Base-by-base conservation (phyloP, 2,329 filamentous ascomycete species). In the Colletotrichum theobromicola region DNA sequence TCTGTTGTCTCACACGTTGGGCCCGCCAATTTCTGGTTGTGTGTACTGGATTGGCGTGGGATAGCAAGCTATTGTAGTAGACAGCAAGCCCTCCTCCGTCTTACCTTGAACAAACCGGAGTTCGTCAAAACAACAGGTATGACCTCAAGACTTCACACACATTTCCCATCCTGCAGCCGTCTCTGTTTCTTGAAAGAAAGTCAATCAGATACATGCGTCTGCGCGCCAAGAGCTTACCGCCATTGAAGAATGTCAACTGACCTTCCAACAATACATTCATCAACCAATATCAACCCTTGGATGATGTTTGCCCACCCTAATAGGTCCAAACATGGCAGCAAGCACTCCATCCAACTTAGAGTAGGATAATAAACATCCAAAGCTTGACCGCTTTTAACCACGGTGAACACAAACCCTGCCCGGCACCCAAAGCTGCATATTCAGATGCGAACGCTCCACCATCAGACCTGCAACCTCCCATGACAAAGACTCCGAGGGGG, bases 301-400 rank as follows among this genome's bases (percentile, higher is more conserved):
- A 9, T 2, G 1, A 61, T 30, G 57, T 61, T 4, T 30, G 57
- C 18, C 26, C 16, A 2, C 0, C 28, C 8, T 0, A 0, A 32
- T n/a, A 2, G 2, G 28, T n/a, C 24, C 7, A 12, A 21, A 13
- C 18, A 12, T 34, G 5, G 5, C 10, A 13, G 57, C 28, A 32
- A 61, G 18, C n/a, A 61, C 5, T 8, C 1, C 28, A 28, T 7
- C 30, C 53, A 30, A 28, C 5, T n/a, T 28, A n/a, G 4, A 32
- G 30, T 21, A 24, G 18, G 6, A 61, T 32, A 32, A n/a, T 5
- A 12, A 4, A 35, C 4, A 50, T 50, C n/a, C 4, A 21, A 13
- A 0, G n/a, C 42, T 7, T 50, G 4, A 50, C 42, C 42, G 42
- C 42, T 13, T 21, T 50, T n/a, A 50, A 50, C 12, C n/a, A n/a